Evolutionary conservation across 2,329 filamentous ascomycete species (phyloP).

Genomic region (Teratosphaeriaceae sp.): DNA sequence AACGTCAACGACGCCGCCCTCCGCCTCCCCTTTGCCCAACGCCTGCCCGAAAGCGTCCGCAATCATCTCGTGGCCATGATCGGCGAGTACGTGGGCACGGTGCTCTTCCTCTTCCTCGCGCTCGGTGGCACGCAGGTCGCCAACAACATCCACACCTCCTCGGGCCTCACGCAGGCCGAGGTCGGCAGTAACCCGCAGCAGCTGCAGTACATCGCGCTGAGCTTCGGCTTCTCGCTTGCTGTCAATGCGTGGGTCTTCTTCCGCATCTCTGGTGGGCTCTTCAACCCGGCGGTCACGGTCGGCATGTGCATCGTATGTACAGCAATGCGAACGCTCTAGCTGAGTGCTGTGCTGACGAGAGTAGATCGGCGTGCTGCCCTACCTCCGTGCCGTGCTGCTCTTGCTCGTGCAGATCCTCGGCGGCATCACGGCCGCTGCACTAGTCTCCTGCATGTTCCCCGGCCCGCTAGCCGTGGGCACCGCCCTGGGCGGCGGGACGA

Average conservation of each 20-base stretch:
- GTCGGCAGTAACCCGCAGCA: constrained; percentile 30
- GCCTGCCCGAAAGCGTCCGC: constrained; percentile 22
- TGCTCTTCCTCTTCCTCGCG: constrained; percentile 41
- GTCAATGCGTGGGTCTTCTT: constrained; percentile 37
- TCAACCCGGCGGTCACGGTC: constrained; percentile 31
- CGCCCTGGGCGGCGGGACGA: constrained; percentile 28
- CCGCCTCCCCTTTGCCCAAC: constrained; percentile 22
- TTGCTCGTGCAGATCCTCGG: constrained; percentile 33
- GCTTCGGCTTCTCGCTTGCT: constrained; percentile 35
- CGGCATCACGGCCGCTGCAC: constrained; percentile 29
- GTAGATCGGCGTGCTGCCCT: constrained; percentile 29
- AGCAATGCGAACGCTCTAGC: background rate
- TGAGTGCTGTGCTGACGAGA: background rate
- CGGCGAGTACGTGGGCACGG: constrained; percentile 39
- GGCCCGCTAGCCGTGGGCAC: constrained; percentile 31
- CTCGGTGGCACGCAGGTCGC: constrained; percentile 40
- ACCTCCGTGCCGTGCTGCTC: constrained; percentile 28
- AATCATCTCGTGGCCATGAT: constrained; percentile 27
- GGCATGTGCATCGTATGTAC: constrained; percentile 21
- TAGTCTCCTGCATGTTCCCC: constrained; percentile 32
- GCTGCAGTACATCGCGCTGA: constrained; percentile 33
- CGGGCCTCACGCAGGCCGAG: constrained; percentile 17
- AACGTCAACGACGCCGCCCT: constrained; percentile 15
- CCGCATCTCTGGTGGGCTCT: constrained; percentile 30
- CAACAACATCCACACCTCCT: constrained; percentile 29